These are phyloP conservation scores for Xylaria nigripes DNA, from an alignment of 495 filamentous ascomycete genomes.

Conservation along the genomic window DNA sequence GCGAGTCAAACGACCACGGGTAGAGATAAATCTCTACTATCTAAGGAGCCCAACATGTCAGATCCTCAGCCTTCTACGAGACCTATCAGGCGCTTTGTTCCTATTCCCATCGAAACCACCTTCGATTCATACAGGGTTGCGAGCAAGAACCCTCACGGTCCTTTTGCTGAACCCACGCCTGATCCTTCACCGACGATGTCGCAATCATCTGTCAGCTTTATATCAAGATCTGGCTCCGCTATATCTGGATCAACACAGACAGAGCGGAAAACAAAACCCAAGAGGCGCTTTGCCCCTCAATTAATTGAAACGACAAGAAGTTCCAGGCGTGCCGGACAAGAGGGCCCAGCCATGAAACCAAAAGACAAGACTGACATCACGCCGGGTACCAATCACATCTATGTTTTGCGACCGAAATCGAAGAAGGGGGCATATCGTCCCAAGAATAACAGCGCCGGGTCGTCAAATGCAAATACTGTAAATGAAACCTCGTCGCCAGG, in stretches of 20 bases:
- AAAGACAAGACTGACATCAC: constrained; percentile 53
- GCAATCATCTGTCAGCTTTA: constrained; percentile 19
- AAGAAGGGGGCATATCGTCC: constrained; percentile 17
- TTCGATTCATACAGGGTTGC: constrained; percentile 43
- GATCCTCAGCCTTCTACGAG: constrained; percentile 11
- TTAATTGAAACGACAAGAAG: constrained; percentile 60
- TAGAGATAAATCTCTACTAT: constrained; percentile 22
- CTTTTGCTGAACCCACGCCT: constrained; percentile 41
- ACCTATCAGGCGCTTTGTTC: constrained; percentile 40
- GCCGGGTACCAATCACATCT: constrained; percentile 50
- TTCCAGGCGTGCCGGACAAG: constrained; percentile 44
- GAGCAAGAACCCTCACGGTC: constrained; percentile 24
- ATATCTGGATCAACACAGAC: constrained; percentile 18
- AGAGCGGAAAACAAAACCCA: constrained; percentile 19
- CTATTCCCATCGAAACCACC: constrained; percentile 53
- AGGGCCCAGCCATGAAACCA: constrained; percentile 41
- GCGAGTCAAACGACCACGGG: constrained; percentile 18
- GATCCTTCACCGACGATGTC: constrained; percentile 39
- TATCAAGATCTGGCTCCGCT: background rate
- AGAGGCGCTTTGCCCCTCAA: constrained; percentile 52
- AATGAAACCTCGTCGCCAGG: constrained; percentile 10
- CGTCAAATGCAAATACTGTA: constrained; percentile 13
- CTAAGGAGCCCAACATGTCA: constrained; percentile 18
- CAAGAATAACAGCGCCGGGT: constrained; percentile 13
- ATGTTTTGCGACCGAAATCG: constrained; percentile 37